Evolutionary conservation across 1,284 basidiomycete genomes (phyloP).

Genomic region (Ceratobasidium sp.): DNA sequence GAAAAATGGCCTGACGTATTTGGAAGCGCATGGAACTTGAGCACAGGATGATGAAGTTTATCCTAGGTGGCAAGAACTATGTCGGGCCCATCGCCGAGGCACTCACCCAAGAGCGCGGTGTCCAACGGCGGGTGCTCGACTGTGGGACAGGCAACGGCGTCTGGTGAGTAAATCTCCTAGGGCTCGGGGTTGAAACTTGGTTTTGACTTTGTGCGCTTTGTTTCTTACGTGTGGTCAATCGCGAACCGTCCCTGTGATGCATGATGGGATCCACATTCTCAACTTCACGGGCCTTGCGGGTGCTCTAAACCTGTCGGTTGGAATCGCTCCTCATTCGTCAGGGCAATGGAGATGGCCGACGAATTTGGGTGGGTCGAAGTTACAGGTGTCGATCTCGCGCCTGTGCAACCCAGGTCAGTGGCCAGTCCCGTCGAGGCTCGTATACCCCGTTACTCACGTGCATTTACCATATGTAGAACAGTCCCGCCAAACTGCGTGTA

Average conservation of each 20-base stretch:
- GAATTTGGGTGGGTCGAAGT: slow-evolving; percentile 69
- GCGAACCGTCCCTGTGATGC: slow-evolving; percentile 10
- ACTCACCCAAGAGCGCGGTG: slow-evolving; percentile 51
- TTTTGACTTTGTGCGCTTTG: slow-evolving; percentile 42
- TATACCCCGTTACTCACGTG: slow-evolving; percentile 39
- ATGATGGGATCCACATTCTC: slow-evolving; percentile 12
- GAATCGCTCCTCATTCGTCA: slow-evolving; percentile 46
- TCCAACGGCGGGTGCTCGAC: slow-evolving; percentile 64
- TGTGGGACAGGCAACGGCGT: slow-evolving; percentile 72
- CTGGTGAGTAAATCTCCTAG: slow-evolving; percentile 59
- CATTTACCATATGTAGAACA: slow-evolving; percentile 52
- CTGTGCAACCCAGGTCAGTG: slow-evolving; percentile 68
- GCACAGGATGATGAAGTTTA: slow-evolving; percentile 68
- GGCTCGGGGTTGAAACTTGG: slow-evolving; percentile 33
- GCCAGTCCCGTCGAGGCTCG: slow-evolving; percentile 34
- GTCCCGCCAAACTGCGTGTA: slow-evolving; percentile 74
- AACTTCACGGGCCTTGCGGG: not conserved
- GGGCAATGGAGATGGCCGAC: slow-evolving; percentile 72
- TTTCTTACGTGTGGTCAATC: slow-evolving; percentile 32
- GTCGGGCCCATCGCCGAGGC: slow-evolving; percentile 66
- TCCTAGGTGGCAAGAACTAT: slow-evolving; percentile 67
- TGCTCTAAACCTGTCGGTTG: slow-evolving; percentile 18
- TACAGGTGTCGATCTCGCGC: slow-evolving; percentile 71
- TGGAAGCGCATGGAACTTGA: slow-evolving; percentile 65
- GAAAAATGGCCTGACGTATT: slow-evolving; percentile 22